These are phyloP conservation scores for Fusarium sp. DNA, from an alignment of 2,329 filamentous ascomycete species.

Conservation along the genomic window DNA sequence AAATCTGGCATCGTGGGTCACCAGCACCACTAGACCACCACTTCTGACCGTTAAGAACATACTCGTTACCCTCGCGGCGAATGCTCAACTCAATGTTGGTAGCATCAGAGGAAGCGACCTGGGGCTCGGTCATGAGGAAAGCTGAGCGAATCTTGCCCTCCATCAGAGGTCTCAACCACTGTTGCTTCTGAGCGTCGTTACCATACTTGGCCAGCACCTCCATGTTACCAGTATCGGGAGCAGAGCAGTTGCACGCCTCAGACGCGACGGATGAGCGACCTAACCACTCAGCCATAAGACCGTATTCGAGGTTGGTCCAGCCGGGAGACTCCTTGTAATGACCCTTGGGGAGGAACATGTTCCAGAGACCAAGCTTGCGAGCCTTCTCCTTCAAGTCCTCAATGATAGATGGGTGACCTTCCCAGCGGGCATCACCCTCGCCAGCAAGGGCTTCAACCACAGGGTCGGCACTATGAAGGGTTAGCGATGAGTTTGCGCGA, in stretches of 20 bases:
- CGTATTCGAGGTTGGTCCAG: constrained; percentile 96
- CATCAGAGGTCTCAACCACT: constrained; percentile 85
- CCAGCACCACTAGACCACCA: constrained; percentile 99
- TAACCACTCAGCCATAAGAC: constrained; percentile 95
- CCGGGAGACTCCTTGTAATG: constrained; percentile 97
- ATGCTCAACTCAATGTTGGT: constrained; percentile 92
- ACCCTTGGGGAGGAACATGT: constrained; percentile 95
- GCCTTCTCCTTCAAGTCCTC: constrained; percentile 92
- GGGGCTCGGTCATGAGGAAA: constrained; percentile 94
- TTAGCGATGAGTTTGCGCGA: constrained; percentile 9
- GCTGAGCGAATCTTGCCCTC: constrained; percentile 88
- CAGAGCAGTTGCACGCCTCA: constrained; percentile 89
- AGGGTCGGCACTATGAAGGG: constrained; percentile 72
- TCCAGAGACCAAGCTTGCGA: constrained; percentile 88
- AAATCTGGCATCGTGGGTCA: constrained; percentile 90
- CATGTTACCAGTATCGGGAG: constrained; percentile 95
- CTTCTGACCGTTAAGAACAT: constrained; percentile 95
- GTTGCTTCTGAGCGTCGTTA: constrained; percentile 82
- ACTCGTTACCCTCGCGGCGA: constrained; percentile 83
- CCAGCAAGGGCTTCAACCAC: constrained; percentile 85
- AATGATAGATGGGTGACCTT: constrained; percentile 80
- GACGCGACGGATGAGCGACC: constrained; percentile 86
- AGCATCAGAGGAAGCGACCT: constrained; percentile 88
- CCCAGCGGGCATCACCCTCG: constrained; percentile 80
- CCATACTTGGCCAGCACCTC: constrained; percentile 94